Base-by-base conservation (phyloP, 1,139 yeast genomes). In the Nakaseomyces nivariensis region DNA sequence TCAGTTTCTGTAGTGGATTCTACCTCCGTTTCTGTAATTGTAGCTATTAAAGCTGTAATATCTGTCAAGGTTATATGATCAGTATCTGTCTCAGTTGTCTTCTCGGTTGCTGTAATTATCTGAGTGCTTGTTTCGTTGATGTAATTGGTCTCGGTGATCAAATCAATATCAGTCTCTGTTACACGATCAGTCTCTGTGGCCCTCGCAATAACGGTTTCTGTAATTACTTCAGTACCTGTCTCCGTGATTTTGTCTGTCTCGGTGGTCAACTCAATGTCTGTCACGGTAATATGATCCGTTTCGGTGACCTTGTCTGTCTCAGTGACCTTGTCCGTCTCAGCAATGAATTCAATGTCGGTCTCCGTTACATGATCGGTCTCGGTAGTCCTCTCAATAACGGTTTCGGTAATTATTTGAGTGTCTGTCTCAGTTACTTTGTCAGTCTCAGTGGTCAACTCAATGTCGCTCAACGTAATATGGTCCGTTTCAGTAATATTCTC, bases 21-120 rank as follows among this genome's bases (percentile, higher is more conserved):
- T 5, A 17, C 32, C 7, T 36, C 43, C 8, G 49, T 51, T 11
- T 24, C 33, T 9, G 51, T 17, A 3, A 38, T 9, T 5, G 46
- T 46, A n/a, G 37, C 37, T 4, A 43, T 26, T 10, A 45, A 43
- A n/a, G 48, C 41, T 37, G 8, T 45, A 1, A 29, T 29, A 8
- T 29, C 10, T 29, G 32, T 29, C 32, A 10, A 29, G 10, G 32
- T 33, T 33, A 29, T 29, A 29, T 29, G 3, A 29, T 33, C 36
- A 2, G 10, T n/a, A 33, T 7, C 36, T n/a, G 32, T 26, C 17
- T 40, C 31, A 13, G 27, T 22, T 8, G 22, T 17, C 9, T 29
- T 29, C 3, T 29, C 9, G 22, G 22, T 17, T 17, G 22, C 22
- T 17, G 22, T 17, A 17, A 17, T 17, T 8, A 17, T 17, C 22